These are phyloP conservation scores for Globisporangium paddicum DNA, from an alignment of 352 stramenopile species.

Conservation along the genomic window DNA sequence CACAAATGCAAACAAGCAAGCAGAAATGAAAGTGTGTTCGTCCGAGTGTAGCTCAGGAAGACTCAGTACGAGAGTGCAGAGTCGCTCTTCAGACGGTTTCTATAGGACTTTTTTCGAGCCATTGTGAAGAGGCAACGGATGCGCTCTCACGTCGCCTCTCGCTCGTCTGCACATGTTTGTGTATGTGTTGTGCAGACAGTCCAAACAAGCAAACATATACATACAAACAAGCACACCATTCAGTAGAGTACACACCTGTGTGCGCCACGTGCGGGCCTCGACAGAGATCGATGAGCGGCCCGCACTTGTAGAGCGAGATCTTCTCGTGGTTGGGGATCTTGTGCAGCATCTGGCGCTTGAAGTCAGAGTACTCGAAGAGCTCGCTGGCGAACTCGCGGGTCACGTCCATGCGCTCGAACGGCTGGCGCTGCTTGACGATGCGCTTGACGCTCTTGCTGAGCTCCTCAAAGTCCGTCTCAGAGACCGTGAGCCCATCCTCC, in stretches of 20 bases:
- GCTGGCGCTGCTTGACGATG: slow-evolving; percentile 97
- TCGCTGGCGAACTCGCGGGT: slow-evolving; percentile 89
- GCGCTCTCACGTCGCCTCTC: slow-evolving; percentile 62
- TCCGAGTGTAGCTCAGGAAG: slow-evolving; percentile 74
- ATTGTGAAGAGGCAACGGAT: slow-evolving; percentile 13
- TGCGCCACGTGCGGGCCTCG: slow-evolving; percentile 94
- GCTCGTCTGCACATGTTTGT: slow-evolving; percentile 76
- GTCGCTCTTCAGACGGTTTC: slow-evolving; percentile 58
- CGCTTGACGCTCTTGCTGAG: slow-evolving; percentile 95
- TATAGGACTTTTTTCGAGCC: slow-evolving; percentile 42
- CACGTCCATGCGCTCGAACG: slow-evolving; percentile 97
- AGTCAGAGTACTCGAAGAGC: slow-evolving; percentile 93
- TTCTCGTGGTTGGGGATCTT: slow-evolving; percentile 94
- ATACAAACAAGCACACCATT: slow-evolving; percentile 13
- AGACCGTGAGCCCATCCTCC: slow-evolving; percentile 91
- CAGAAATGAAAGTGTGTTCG: slow-evolving; percentile 29
- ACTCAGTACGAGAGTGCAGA: slow-evolving; percentile 75
- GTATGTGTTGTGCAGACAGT: slow-evolving; percentile 37
- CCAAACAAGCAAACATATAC: slow-evolving; percentile 27
- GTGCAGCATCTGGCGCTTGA: slow-evolving; percentile 97
- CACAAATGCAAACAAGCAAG: slow-evolving; percentile 6
- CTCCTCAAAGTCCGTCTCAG: slow-evolving; percentile 66
- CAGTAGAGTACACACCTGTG: slow-evolving; percentile 59
- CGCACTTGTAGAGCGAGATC: slow-evolving; percentile 97
- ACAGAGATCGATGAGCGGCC: slow-evolving; percentile 97